Percentiles rank a stretch among this genome's conserved stretches.
Evolutionary conservation across 2,329 filamentous ascomycete species (phyloP).

Genomic region (Ambrosiella cleistominuta): DNA sequence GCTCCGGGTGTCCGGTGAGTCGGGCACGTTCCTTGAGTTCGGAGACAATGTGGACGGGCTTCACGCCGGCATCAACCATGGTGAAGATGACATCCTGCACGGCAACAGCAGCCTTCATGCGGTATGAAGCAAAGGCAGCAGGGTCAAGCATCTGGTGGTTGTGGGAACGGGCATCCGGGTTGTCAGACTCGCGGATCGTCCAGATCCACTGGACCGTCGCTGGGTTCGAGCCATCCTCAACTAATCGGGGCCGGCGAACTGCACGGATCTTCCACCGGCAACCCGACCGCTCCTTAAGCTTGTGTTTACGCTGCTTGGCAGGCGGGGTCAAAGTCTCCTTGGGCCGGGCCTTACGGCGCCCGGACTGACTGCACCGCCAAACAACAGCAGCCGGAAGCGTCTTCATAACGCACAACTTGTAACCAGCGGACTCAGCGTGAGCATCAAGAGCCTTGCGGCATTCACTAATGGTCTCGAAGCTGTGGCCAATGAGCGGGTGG

Average conservation of each 20-base stretch:
- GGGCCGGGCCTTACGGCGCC: conserved; percentile 6
- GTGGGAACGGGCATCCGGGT: conserved; percentile 10
- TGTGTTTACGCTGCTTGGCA: conserved; percentile 11
- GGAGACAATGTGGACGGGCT: conserved; percentile 11
- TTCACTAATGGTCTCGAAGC: conserved; percentile 10
- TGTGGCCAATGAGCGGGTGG: conserved; percentile 12
- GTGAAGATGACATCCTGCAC: conserved; percentile 11
- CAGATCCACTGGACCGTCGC: conserved; percentile 13
- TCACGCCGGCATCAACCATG: conserved; percentile 12
- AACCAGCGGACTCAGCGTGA: conserved; percentile 10
- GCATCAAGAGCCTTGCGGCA: conserved; percentile 9
- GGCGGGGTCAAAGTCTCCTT: conserved; percentile 3
- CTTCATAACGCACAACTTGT: conserved; percentile 13
- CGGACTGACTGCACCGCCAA: conserved; percentile 12
- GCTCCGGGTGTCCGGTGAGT: conserved; percentile 2
- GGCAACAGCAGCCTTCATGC: conserved; percentile 12
- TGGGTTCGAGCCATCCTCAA: conserved; percentile 15
- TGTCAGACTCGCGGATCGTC: conserved; percentile 12
- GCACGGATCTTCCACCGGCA: conserved; percentile 12
- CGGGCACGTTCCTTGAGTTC: conserved; percentile 10
- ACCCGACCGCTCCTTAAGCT: conserved; percentile 12
- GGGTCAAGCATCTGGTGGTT: conserved; percentile 12
- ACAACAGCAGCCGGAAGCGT: conserved; percentile 12
- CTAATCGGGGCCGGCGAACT: conserved; percentile 10
- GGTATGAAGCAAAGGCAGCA: conserved; percentile 11